Percentiles rank a stretch among this genome's conserved stretches.
phyloP scores from a whole-genome alignment of 306 rosid species.

The Begonia peltatifolia region DNA sequence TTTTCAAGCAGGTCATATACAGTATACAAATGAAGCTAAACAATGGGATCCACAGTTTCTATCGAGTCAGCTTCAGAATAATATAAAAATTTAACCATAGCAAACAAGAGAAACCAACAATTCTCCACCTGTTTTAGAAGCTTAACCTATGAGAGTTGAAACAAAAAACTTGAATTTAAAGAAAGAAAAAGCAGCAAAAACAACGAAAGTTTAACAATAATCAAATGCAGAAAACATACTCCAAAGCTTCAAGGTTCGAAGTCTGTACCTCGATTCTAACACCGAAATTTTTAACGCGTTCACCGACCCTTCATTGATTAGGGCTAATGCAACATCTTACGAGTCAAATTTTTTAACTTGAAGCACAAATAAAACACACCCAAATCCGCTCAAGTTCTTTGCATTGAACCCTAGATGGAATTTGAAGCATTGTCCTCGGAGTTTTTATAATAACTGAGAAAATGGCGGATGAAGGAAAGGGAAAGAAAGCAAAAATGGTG shows the following conservation, averaged over 20 bases:
- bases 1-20: no score
- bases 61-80: no score
- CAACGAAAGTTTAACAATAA: no score
- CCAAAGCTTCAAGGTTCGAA: conserved; percentile 12
- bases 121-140: neutral
- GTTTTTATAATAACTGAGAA: conserved; percentile 19
- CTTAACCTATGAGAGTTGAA: neutral
- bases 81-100: no score
- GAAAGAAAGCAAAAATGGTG: no score
- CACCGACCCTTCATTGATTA: conserved; percentile 52
- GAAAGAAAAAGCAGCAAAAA: neutral
- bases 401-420: conserved; percentile 9
- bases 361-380: conserved; percentile 13
- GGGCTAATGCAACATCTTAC: conserved; percentile 24
- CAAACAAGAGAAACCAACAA: no score
- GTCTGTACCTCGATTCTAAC: conserved; percentile 26
- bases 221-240: no score
- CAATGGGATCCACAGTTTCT: no score
- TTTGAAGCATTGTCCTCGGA: neutral
- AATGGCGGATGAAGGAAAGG: conserved; percentile 43
- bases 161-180: conserved; percentile 1
- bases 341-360: conserved; percentile 21
- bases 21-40: no score
- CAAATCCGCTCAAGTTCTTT: neutral
- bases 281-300: conserved; percentile 29